Evolutionary conservation across 345 rosid genomes (phyloP), one percentile per base, ranked within the genome.

Genomic region (Aquilaria malaccensis): DNA sequence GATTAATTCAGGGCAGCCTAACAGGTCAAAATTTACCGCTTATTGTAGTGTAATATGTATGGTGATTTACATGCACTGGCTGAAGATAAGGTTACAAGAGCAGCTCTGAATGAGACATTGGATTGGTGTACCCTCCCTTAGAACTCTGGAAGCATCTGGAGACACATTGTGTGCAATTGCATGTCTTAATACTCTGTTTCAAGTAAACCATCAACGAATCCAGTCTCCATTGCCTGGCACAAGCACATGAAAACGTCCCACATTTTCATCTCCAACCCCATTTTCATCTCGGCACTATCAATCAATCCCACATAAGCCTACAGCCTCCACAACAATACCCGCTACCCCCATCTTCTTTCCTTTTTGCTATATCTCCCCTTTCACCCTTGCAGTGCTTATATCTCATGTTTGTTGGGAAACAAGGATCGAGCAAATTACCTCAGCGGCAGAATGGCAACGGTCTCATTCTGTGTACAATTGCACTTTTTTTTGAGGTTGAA

Each of bases 401-500:
- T 30, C 1, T 52, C 41, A 48, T 32, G 41, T 7, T 29, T 49
- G 5, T 50, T 14, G 56, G n/a, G 10, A 58, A 51, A 60, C 13
- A 45, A 22, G 13, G 13, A 33, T 53, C 6, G 52, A 60, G 59
- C 11, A 62, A 43, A 45, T 72, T 82, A 93, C 96, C 98, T 93
- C 98, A 12, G 94, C 71, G 45, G 76, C 77, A 2, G 91, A 89
- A 64, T 89, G 74, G 86, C 85, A 93, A 52, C 83, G 92, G 68
- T 93, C 96, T 73, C 88, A 81, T 68, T 89, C 94, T 1, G 97
- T 89, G 77, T 77, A 84, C 41, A 78, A 79, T 55, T 89, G 97
- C 74, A 89, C 98, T 74, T 69, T 84, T 79, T 89, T 94, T 11
- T 89, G 73, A 11, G 97, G 69, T 69, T 89, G 97, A 62, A 94